These are phyloP conservation scores for Hemerocallis citrina DNA, from an alignment of 106 monocot species.

Conservation along the genomic window DNA sequence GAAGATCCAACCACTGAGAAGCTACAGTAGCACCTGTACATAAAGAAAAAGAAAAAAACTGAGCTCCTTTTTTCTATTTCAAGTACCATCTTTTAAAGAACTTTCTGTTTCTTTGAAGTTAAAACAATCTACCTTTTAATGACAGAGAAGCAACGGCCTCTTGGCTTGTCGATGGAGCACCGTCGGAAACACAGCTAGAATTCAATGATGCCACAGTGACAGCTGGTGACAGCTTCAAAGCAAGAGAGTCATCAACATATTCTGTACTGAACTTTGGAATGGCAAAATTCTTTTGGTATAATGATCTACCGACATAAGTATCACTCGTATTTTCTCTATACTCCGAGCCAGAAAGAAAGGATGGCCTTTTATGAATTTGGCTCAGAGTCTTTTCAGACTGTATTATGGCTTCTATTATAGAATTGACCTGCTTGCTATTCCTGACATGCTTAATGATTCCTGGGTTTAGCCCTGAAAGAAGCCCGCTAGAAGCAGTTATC, in stretches of 20 bases:
- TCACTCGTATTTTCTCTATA: background rate
- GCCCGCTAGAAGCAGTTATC: constrained; percentile 50
- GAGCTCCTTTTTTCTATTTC: constrained; percentile 1
- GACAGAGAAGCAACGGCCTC: constrained; percentile 48
- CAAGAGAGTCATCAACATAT: constrained; percentile 25
- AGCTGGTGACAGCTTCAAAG: constrained; percentile 41
- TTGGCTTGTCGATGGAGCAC: constrained; percentile 21
- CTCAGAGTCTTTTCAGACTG: constrained; percentile 37
- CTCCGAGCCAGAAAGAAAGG: constrained; percentile 1
- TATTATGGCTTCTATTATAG: constrained; percentile 77
- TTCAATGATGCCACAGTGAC: constrained; percentile 19
- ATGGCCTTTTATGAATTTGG: constrained; percentile 8
- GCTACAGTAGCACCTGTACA: constrained; percentile 72
- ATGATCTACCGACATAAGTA: background rate
- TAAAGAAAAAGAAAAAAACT: background rate
- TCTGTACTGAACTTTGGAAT: constrained; percentile 7
- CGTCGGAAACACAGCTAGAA: constrained; percentile 22
- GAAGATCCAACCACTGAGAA: constrained; percentile 78
- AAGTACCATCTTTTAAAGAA: background rate
- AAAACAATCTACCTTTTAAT: constrained; percentile 47
- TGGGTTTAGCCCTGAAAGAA: constrained; percentile 75
- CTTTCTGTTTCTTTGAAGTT: background rate
- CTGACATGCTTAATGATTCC: constrained; percentile 95
- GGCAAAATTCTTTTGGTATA: constrained; percentile 4
- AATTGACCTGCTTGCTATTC: constrained; percentile 81